phyloP scores from a whole-genome alignment of 2,329 filamentous ascomycete species.

The Neopestalotiopsis sp. region DNA sequence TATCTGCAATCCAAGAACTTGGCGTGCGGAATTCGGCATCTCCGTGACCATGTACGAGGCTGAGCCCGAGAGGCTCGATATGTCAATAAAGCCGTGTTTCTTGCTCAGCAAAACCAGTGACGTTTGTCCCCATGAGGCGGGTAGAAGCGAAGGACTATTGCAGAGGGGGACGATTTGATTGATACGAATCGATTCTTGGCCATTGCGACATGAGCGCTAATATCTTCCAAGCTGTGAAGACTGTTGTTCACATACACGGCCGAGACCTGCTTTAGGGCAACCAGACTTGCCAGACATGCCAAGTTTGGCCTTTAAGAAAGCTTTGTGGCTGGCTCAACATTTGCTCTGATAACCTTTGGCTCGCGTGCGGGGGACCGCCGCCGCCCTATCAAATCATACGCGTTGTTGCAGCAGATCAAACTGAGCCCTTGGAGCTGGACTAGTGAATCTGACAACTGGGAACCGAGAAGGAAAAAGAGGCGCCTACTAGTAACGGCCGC shows the following conservation, averaged over 20 bases:
- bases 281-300: background rate
- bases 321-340: background rate
- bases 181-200: background rate
- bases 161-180: background rate
- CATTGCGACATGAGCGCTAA: no score
- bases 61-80: background rate
- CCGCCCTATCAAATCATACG: background rate
- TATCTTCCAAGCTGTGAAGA: no score
- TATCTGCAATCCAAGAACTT: conserved; percentile 3
- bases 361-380: background rate
- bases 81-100: background rate
- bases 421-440: background rate
- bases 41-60: background rate
- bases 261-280: background rate
- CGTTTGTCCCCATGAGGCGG: background rate
- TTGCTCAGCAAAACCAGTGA: background rate
- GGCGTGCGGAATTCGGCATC: conserved; percentile 11
- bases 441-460: background rate
- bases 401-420: background rate
- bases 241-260: no score
- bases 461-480: background rate
- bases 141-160: background rate
- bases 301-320: background rate
- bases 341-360: background rate
- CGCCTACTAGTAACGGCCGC: no score